These are phyloP conservation scores for Apiospora arundinis DNA, from an alignment of 2,329 filamentous ascomycete genomes.

Conservation along the genomic window DNA sequence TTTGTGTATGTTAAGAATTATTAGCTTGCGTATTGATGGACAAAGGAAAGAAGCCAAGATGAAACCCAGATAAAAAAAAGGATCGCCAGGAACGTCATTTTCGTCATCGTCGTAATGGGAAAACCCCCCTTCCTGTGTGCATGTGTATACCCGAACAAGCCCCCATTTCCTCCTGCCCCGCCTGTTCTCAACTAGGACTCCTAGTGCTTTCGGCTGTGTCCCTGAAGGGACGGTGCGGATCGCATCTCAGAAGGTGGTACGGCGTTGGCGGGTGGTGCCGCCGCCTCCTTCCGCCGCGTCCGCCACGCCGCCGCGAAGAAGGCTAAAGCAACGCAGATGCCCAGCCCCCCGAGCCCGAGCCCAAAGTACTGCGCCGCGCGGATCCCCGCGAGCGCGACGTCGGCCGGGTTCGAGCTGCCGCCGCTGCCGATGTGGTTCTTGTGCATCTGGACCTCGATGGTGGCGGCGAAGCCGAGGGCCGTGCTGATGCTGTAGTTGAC, in stretches of 20 bases:
- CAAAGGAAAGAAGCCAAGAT: background rate
- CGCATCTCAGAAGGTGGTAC: background rate
- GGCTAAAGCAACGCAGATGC: slow-evolving; percentile 29
- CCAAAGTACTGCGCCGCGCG: slow-evolving; percentile 34
- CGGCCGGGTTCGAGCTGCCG: background rate
- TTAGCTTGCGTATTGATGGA: background rate
- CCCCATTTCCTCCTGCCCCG: background rate
- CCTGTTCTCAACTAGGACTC: background rate
- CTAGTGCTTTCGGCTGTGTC: background rate
- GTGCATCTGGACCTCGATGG: slow-evolving; percentile 51
- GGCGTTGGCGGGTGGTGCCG: background rate
- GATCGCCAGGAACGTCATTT: slow-evolving; percentile 3
- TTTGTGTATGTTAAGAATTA: background rate
- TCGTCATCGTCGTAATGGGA: background rate
- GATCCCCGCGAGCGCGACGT: slow-evolving; percentile 30
- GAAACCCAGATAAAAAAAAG: too few species aligned
- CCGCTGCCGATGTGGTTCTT: background rate
- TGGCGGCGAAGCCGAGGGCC: slow-evolving; percentile 63
- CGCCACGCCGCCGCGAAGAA: slow-evolving; percentile 21
- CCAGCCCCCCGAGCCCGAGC: slow-evolving; percentile 32
- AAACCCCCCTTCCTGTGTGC: background rate
- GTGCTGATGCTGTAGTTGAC: slow-evolving; percentile 74
- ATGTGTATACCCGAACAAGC: too few species aligned
- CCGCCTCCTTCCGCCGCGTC: background rate
- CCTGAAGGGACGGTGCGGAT: background rate